Percentiles rank a stretch among this genome's conserved stretches.
Conservation (phyloP, 441 rosid genomes). For the Macaranga tanarius region DNA sequence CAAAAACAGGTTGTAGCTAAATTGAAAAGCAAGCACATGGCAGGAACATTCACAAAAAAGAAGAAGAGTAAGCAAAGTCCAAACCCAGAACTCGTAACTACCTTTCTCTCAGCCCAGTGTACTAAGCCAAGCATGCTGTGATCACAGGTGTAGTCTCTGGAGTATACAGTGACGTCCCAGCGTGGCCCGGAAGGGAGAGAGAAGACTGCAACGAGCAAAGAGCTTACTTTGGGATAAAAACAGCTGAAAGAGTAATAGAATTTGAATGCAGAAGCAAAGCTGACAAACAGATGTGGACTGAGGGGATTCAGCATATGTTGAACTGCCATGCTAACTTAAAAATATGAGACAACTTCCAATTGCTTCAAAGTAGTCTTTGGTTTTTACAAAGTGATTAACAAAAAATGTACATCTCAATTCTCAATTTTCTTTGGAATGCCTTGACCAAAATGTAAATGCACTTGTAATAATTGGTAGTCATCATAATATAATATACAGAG, state of each 20-base stretch:
- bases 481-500: slow-evolving; percentile 11
- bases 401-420: slow-evolving; percentile 3
- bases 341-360: slow-evolving; percentile 18
- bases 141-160: slow-evolving; percentile 62
- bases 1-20: slow-evolving; percentile 70
- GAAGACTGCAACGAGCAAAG: slow-evolving; percentile 42
- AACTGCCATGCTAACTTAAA: slow-evolving; percentile 42
- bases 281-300: slow-evolving; percentile 78
- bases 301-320: slow-evolving; percentile 72
- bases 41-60: slow-evolving; percentile 84
- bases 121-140: slow-evolving; percentile 16
- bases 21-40: slow-evolving; percentile 92
- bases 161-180: slow-evolving; percentile 55
- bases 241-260: slow-evolving; percentile 71
- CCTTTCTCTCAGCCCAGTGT: slow-evolving; percentile 9
- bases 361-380: slow-evolving; percentile 17
- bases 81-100: slow-evolving; percentile 14
- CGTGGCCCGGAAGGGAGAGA: slow-evolving; percentile 62
- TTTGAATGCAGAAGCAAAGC: slow-evolving; percentile 68
- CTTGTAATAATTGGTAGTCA: slow-evolving; percentile 11
- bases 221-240: slow-evolving; percentile 79
- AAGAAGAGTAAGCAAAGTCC: slow-evolving; percentile 68
- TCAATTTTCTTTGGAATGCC: slow-evolving; percentile 1
- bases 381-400: slow-evolving; percentile 17
- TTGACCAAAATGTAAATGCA: slow-evolving; percentile 14